A percentile compares a stretch with the other conserved stretches of the same genome.
Conservation (phyloP, 768 basidiomycete genomes). For the Suillus brevipes region DNA sequence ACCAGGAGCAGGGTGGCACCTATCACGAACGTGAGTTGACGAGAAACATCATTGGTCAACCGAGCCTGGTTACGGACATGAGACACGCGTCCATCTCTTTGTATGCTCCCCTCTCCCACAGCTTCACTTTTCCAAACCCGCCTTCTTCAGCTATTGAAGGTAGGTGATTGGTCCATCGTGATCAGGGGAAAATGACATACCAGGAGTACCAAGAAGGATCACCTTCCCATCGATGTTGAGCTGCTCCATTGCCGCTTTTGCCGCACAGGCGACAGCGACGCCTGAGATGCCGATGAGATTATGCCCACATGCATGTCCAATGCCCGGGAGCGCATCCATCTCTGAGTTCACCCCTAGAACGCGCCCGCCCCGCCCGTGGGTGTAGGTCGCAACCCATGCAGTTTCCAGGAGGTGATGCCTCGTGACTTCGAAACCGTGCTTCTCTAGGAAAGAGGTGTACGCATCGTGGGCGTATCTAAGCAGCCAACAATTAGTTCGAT, state of each 20-base stretch:
- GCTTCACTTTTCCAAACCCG: conserved; percentile 66
- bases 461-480: conserved; percentile 69
- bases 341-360: conserved; percentile 82
- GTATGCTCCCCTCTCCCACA: conserved; percentile 75
- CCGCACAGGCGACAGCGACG: conserved; percentile 68
- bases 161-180: neutral
- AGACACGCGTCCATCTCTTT: conserved; percentile 75
- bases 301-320: conserved; percentile 80
- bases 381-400: conserved; percentile 73
- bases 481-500: neutral
- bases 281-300: conserved; percentile 80
- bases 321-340: conserved; percentile 63
- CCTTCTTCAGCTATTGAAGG: conserved; percentile 68
- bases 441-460: conserved; percentile 64
- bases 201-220: conserved; percentile 76
- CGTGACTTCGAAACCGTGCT: conserved; percentile 64
- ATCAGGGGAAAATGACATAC: conserved; percentile 33
- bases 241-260: conserved; percentile 62
- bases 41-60: neutral
- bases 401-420: conserved; percentile 65
- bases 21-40: conserved; percentile 24
- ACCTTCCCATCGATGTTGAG: conserved; percentile 68
- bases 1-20: conserved; percentile 84
- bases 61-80: conserved; percentile 46
- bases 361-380: conserved; percentile 63